Conservation (phyloP, 2,329 filamentous ascomycete genomes). For the Sporothrix luriei region DNA sequence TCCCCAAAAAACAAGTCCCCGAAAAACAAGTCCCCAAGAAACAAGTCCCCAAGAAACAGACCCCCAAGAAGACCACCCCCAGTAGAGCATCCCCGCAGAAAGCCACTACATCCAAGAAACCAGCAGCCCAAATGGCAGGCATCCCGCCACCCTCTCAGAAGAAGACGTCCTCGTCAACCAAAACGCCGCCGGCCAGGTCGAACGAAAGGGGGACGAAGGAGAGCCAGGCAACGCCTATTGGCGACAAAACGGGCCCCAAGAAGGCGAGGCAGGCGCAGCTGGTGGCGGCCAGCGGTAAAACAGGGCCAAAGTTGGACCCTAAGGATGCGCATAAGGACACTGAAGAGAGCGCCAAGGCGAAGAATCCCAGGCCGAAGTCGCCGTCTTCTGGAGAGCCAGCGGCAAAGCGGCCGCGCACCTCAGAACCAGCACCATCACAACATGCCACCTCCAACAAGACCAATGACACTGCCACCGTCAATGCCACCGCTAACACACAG, state of each 20-base stretch:
- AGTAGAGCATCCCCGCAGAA: background rate
- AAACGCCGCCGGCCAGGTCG: background rate
- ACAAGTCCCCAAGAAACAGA: background rate
- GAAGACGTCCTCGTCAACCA: background rate
- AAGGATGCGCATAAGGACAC: background rate
- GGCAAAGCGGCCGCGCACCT: conserved; percentile 12
- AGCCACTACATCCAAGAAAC: background rate
- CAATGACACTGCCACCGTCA: background rate
- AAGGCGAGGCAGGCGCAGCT: background rate
- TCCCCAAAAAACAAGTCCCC: background rate
- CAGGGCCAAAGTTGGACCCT: conserved; percentile 20
- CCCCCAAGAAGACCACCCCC: background rate
- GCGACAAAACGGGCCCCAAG: background rate
- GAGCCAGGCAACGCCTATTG: background rate
- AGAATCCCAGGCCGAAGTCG: conserved; percentile 26
- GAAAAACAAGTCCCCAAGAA: too few species aligned
- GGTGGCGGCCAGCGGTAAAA: background rate
- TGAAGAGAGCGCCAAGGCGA: background rate
- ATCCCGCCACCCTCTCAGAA: background rate
- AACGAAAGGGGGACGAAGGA: background rate
- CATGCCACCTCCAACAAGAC: background rate
- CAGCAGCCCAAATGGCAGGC: background rate
- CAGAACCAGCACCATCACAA: background rate
- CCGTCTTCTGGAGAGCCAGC: conserved; percentile 1
- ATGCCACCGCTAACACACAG: conserved; percentile 2